phyloP scores from a whole-genome alignment of 768 basidiomycete genomes.

The Inosperma sp. region DNA sequence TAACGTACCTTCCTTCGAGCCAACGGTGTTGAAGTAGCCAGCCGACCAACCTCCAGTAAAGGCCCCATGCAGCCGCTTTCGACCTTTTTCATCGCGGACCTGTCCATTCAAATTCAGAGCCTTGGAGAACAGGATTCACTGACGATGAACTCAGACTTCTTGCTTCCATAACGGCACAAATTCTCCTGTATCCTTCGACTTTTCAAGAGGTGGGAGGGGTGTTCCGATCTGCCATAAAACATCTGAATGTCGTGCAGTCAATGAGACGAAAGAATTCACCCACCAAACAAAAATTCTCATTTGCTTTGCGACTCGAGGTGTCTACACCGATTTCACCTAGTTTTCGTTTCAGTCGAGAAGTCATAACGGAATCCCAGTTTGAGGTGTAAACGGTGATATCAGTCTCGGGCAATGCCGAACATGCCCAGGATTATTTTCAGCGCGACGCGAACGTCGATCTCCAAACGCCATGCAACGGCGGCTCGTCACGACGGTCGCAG shows the following conservation, averaged over 20 bases:
- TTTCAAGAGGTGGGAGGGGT: conserved; percentile 90
- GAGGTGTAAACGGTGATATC: not conserved
- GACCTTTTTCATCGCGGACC: conserved; percentile 92
- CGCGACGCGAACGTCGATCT: not conserved
- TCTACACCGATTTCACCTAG: conserved; percentile 78
- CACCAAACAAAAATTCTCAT: conserved; percentile 58
- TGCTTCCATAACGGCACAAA: conserved; percentile 99
- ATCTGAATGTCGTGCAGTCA: not conserved
- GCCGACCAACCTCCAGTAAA: conserved; percentile 99
- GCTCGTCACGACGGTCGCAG: conserved; percentile 34
- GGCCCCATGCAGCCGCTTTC: conserved; percentile 91
- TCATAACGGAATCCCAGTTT: conserved; percentile 27
- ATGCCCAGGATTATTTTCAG: not conserved
- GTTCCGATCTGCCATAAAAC: conserved; percentile 74
- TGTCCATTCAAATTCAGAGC: conserved; percentile 28
- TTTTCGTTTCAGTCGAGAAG: conserved; percentile 71
- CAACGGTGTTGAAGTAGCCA: conserved; percentile 94
- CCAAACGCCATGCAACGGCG: conserved; percentile 52
- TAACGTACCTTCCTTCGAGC: conserved; percentile 86
- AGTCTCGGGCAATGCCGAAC: too few relatives aligned
- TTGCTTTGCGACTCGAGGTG: conserved; percentile 61
- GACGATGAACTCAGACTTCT: conserved; percentile 53
- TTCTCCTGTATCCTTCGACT: conserved; percentile 86
- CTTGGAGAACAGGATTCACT: conserved; percentile 7
- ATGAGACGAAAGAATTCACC: conserved; percentile 45